These are phyloP conservation scores for Podospora fimiseda DNA, from an alignment of 495 filamentous ascomycete species.

Conservation along the genomic window DNA sequence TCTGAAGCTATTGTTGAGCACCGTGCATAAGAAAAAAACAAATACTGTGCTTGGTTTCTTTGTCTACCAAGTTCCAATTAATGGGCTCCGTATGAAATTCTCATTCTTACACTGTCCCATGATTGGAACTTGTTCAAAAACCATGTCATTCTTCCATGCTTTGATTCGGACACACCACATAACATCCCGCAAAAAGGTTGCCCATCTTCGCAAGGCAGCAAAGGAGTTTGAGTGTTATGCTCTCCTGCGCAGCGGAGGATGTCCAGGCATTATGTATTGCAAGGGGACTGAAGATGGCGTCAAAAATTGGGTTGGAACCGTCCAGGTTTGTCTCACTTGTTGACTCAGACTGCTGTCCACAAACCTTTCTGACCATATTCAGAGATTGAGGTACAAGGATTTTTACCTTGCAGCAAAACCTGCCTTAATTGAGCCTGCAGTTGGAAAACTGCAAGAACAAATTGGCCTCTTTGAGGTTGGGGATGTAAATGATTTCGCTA, in stretches of 20 bases:
- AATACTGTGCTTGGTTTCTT: neutral
- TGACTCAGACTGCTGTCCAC: neutral
- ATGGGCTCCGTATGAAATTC: no score
- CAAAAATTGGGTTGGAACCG: constrained; percentile 24
- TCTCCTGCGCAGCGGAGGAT: constrained; percentile 59
- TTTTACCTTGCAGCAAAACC: constrained; percentile 25
- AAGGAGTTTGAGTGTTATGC: constrained; percentile 49
- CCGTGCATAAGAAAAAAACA: neutral
- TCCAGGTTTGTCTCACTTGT: constrained; percentile 20
- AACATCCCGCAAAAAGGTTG: constrained; percentile 72
- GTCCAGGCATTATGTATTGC: constrained; percentile 73
- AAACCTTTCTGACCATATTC: neutral
- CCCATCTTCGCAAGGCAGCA: constrained; percentile 57
- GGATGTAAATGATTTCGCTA: constrained; percentile 22
- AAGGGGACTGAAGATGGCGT: constrained; percentile 49
- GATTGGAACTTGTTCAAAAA: neutral
- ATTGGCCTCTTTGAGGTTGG: constrained; percentile 21
- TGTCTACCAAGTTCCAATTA: no score
- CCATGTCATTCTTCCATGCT: constrained; percentile 44
- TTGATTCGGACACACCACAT: constrained; percentile 77
- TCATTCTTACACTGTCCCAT: no score
- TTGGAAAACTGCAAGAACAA: constrained; percentile 4
- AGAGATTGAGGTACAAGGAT: constrained; percentile 30
- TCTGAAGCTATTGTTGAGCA: neutral
- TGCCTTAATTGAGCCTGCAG: constrained; percentile 6